phyloP scores from a whole-genome alignment of 1,284 basidiomycete species.

The Takashimella tepidaria region DNA sequence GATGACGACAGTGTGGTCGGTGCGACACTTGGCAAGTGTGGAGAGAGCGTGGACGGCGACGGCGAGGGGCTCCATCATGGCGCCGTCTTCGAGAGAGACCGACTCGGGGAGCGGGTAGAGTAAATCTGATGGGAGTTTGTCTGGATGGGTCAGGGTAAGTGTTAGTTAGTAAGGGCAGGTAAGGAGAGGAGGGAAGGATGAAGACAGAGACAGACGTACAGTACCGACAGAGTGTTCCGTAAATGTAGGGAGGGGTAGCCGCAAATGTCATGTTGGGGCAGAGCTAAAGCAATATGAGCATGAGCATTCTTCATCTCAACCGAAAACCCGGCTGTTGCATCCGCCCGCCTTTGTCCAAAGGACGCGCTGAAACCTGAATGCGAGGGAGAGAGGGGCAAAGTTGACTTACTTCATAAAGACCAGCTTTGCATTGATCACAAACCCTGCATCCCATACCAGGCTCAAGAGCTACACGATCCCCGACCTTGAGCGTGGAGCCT shows the following conservation, averaged over 20 bases:
- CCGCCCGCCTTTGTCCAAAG: too few species aligned
- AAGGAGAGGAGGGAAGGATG: background rate
- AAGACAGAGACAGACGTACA: too few species aligned
- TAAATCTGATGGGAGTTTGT: conserved; percentile 35
- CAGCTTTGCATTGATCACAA: conserved; percentile 53
- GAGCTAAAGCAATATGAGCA: conserved; percentile 15
- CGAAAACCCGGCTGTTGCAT: too few species aligned
- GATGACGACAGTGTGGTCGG: conserved; percentile 66
- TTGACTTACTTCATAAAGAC: conserved; percentile 66
- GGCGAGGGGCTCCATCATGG: conserved; percentile 83
- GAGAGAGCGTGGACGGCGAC: conserved; percentile 86
- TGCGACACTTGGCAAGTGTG: conserved; percentile 65
- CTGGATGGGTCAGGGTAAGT: too few species aligned
- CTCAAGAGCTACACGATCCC: conserved; percentile 54
- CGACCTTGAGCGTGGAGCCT: conserved; percentile 25
- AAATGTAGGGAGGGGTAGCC: conserved; percentile 42
- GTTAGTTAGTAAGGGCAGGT: background rate
- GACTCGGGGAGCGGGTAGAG: conserved; percentile 42
- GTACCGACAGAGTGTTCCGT: conserved; percentile 45
- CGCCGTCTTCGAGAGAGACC: conserved; percentile 50
- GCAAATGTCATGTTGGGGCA: conserved; percentile 40
- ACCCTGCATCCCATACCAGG: conserved; percentile 52
- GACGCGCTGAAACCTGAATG: too few species aligned
- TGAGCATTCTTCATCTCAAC: too few species aligned
- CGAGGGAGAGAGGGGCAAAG: too few species aligned